phyloP scores from a whole-genome alignment of 805 yeast genomes.

The Candida arabinofermentans region DNA sequence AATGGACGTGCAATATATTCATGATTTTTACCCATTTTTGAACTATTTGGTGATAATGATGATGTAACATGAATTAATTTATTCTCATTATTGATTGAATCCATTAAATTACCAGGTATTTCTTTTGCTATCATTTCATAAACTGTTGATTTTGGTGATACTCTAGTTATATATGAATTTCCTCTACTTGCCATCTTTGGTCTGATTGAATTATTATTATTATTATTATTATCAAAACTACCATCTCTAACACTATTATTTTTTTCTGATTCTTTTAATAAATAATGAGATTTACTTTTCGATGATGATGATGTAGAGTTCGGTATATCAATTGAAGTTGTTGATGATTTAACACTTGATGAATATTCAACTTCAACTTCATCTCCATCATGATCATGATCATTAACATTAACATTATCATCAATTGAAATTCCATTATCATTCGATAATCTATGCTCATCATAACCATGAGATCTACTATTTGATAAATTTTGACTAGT shows the following conservation, averaged over 20 bases:
- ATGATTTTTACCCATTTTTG: background rate
- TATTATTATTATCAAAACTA: background rate
- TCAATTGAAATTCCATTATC: no score
- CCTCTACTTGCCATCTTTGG: slow-evolving; percentile 7
- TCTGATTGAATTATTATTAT: background rate
- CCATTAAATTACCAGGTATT: slow-evolving; percentile 27
- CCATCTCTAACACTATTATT: background rate
- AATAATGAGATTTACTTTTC: slow-evolving; percentile 2
- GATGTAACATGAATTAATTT: slow-evolving; percentile 18
- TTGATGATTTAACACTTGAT: slow-evolving; percentile 24
- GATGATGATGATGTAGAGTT: slow-evolving; percentile 15
- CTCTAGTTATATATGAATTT: slow-evolving; percentile 5
- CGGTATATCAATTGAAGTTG: slow-evolving; percentile 29
- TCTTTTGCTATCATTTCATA: slow-evolving; percentile 25
- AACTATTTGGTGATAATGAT: background rate
- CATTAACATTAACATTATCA: background rate
- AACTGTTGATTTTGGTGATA: slow-evolving; percentile 12
- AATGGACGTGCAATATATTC: background rate
- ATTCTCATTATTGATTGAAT: slow-evolving; percentile 28
- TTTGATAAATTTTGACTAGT: no score
- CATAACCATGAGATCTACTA: no score
- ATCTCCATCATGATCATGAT: background rate
- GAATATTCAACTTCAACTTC: slow-evolving; percentile 12
- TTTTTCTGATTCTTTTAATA: slow-evolving; percentile 1
- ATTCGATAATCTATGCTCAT: no score